phyloP scores from a whole-genome alignment of 345 rosid species.

The Combretum micranthum region DNA sequence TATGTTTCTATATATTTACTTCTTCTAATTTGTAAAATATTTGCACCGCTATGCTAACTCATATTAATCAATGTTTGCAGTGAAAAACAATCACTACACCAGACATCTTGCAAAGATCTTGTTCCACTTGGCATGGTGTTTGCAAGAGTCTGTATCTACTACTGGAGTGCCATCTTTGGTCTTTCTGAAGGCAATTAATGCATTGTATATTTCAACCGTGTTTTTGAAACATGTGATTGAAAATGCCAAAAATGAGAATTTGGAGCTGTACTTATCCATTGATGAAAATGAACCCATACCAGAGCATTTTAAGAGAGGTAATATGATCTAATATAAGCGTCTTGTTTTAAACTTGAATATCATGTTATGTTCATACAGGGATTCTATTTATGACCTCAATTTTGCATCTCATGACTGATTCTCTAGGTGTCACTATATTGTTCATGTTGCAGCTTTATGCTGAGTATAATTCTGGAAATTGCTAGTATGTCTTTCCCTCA shows the following conservation, averaged over 20 bases:
- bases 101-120: conserved; percentile 86
- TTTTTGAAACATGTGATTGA: conserved; percentile 74
- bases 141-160: conserved; percentile 59
- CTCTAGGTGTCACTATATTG: too few relatives aligned
- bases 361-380: background rate
- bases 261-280: conserved; percentile 52
- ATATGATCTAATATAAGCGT: background rate
- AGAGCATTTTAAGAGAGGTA: conserved; percentile 50
- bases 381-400: background rate
- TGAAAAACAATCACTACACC: conserved; percentile 60
- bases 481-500: too few relatives aligned
- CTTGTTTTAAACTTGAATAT: background rate
- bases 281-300: conserved; percentile 63
- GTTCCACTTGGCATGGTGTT: conserved; percentile 73
- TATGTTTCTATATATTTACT: background rate
- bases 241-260: conserved; percentile 41
- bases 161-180: conserved; percentile 34
- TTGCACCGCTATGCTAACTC: background rate
- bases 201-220: conserved; percentile 66
- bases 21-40: background rate
- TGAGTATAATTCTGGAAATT: too few relatives aligned
- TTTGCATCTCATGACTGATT: too few relatives aligned
- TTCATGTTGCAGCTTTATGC: too few relatives aligned
- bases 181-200: conserved; percentile 65
- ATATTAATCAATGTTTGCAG: conserved; percentile 30